Evolutionary conservation across 805 yeast genomes (phyloP).

Genomic region (Wickerhamomyces xylosicus): DNA sequence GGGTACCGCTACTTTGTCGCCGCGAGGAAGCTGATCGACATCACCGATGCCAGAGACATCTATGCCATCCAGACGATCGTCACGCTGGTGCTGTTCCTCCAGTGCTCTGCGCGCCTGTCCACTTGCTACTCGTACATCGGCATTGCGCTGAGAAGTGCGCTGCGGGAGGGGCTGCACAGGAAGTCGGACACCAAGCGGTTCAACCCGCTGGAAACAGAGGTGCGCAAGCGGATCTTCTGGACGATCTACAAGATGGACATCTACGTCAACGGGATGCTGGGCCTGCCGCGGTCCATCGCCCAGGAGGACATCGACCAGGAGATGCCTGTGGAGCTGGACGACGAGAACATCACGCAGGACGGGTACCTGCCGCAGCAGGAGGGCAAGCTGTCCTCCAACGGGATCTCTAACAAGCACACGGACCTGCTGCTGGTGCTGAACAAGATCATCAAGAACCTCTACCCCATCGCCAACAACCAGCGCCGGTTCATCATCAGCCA

Average conservation of each 20-base stretch:
- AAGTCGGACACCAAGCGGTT: constrained; percentile 41
- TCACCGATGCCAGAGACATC: constrained; percentile 72
- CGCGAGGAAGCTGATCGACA: constrained; percentile 70
- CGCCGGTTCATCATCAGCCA: constrained; percentile 28
- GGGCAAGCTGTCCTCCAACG: constrained; percentile 56
- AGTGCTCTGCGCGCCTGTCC: constrained; percentile 78
- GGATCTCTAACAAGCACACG: constrained; percentile 81
- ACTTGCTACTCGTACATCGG: constrained; percentile 89
- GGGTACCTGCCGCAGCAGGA: constrained; percentile 40
- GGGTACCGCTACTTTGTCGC: constrained; percentile 75
- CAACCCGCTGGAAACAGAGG: constrained; percentile 74
- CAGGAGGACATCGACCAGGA: constrained; percentile 84
- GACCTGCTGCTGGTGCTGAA: constrained; percentile 58
- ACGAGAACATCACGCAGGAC: constrained; percentile 69
- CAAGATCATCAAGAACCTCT: constrained; percentile 56
- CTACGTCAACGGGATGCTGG: constrained; percentile 78
- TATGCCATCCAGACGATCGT: constrained; percentile 78
- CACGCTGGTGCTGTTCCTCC: constrained; percentile 76
- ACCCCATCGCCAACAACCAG: constrained; percentile 30
- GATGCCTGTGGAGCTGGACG: constrained; percentile 76
- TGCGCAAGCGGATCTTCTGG: constrained; percentile 79
- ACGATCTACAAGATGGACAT: constrained; percentile 86
- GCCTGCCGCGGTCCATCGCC: constrained; percentile 68
- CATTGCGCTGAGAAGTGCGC: constrained; percentile 71
- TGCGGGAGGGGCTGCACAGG: constrained; percentile 76